These are phyloP conservation scores for Apiotrichum sp. DNA, from an alignment of 1,284 basidiomycete species.

Conservation along the genomic window DNA sequence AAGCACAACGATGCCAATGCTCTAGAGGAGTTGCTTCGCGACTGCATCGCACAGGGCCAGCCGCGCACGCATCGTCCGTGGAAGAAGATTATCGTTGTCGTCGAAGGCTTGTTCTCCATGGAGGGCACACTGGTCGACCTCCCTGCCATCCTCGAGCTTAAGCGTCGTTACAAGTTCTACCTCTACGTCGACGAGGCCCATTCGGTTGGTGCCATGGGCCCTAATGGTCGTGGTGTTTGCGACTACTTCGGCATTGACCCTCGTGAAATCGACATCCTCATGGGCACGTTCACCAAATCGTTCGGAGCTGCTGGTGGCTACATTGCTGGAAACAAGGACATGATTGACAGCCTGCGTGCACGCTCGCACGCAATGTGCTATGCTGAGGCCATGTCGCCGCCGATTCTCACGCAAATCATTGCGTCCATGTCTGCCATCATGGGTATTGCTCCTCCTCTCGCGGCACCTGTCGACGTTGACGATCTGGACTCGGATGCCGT, in stretches of 20 bases:
- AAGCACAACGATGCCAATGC: slow-evolving; percentile 93
- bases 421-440: slow-evolving; percentile 95
- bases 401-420: slow-evolving; percentile 84
- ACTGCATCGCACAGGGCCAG: slow-evolving; percentile 94
- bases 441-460: slow-evolving; percentile 63
- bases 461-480: slow-evolving; percentile 24
- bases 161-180: slow-evolving; percentile 98
- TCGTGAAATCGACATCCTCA: slow-evolving; percentile 78
- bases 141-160: slow-evolving; percentile 76
- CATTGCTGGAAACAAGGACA: slow-evolving; percentile 71
- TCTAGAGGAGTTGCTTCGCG: slow-evolving; percentile 74
- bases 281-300: slow-evolving; percentile 99
- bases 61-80: slow-evolving; percentile 95
- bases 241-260: slow-evolving; percentile 92
- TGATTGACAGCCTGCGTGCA: slow-evolving; percentile 76
- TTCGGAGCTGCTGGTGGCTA: slow-evolving; percentile 98
- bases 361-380: slow-evolving; percentile 80
- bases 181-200: slow-evolving; percentile 96
- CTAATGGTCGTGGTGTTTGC: slow-evolving; percentile 85
- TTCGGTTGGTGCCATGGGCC: slow-evolving; percentile 91
- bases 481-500: slow-evolving; percentile 48
- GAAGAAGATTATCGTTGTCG: slow-evolving; percentile 95
- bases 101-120: slow-evolving; percentile 97
- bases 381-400: slow-evolving; percentile 84
- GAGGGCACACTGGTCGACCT: slow-evolving; percentile 89